Base-by-base conservation (phyloP, 129 eudicot genomes). In the Kitagawia praeruptora region DNA sequence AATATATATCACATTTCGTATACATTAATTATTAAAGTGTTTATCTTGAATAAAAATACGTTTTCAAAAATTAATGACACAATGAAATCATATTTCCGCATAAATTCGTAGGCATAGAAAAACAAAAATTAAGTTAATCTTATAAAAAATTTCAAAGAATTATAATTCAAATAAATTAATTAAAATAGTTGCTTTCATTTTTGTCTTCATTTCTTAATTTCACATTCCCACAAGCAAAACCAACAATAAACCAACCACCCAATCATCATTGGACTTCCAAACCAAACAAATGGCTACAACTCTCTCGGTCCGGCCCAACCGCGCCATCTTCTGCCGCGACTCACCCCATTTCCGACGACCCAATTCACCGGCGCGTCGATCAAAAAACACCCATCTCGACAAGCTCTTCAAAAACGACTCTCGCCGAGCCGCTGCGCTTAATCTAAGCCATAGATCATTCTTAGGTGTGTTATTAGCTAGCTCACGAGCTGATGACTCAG, bases 401-500 rank as follows among this genome's bases (percentile, higher is more conserved):
- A 81, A 70, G 42, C 61, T 44, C 12, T 70, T 54, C 82, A 85
- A 80, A 64, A 6, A 81, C 15, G 71, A 70, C 53, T 9, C 19
- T 41, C 72, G 74, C 75, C 75, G 75, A 34, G 75, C 75, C 48
- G 7, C 42, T 47, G 44, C 45, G 75, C 46, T 70, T 8, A 70
- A 9, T 70, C 8, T 39, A 21, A 70, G 75, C 13, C 75, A 39
- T 8, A 38, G 78, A 73, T 71, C 86, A 69, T 54, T 85, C 45
- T 74, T 81, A 0, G 53, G 85, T 47, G 87, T 88, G 38, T 84
- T 82, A 3, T 86, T 77, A 41, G 89, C 91, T 51, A 89, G 94
- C 81, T 89, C 91, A 28, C 80, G 96, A 37, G 87, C 98, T 18
- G 98, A 89, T 54, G 98, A 91, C 79, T 91, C 93, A 51, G 91